Evolutionary conservation across 108 stramenopile genomes (phyloP).

Genomic region (Pseudonitzschia delicatissima): DNA sequence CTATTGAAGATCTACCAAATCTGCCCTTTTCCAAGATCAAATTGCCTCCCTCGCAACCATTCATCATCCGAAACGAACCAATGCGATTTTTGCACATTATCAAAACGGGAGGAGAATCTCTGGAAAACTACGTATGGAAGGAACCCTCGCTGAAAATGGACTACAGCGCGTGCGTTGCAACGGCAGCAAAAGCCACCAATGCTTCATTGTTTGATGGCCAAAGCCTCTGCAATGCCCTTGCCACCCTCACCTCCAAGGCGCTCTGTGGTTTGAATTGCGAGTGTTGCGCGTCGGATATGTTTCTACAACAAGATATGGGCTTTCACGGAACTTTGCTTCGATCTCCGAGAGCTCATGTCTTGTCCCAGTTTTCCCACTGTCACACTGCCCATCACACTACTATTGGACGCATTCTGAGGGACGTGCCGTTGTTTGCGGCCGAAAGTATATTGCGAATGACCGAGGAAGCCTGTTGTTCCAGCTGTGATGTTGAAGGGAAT

Average conservation of each 20-base stretch:
- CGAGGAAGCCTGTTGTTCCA: neutral
- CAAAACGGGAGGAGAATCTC: conserved; percentile 11
- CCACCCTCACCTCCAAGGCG: neutral
- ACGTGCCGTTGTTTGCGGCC: conserved; percentile 1
- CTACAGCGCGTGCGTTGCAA: neutral
- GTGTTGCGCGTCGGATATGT: conserved; percentile 5
- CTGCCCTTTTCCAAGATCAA: neutral
- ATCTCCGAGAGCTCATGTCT: conserved; percentile 2
- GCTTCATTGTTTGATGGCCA: neutral
- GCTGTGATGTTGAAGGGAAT: neutral
- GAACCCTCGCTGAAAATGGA: neutral
- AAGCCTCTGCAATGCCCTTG: neutral
- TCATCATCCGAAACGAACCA: neutral
- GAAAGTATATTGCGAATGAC: neutral
- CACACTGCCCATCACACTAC: conserved; percentile 7
- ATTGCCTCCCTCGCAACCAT: neutral
- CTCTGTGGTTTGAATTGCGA: conserved; percentile 10
- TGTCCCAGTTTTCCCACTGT: neutral
- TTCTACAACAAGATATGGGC: neutral
- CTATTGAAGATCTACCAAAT: neutral
- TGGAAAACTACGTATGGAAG: neutral
- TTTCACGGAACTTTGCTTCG: conserved; percentile 8
- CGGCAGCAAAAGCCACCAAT: neutral
- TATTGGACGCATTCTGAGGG: neutral
- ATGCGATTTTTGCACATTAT: conserved; percentile 7